These are phyloP conservation scores for Pouteria campechiana DNA, from an alignment of 179 eudicot genomes.

Conservation along the genomic window DNA sequence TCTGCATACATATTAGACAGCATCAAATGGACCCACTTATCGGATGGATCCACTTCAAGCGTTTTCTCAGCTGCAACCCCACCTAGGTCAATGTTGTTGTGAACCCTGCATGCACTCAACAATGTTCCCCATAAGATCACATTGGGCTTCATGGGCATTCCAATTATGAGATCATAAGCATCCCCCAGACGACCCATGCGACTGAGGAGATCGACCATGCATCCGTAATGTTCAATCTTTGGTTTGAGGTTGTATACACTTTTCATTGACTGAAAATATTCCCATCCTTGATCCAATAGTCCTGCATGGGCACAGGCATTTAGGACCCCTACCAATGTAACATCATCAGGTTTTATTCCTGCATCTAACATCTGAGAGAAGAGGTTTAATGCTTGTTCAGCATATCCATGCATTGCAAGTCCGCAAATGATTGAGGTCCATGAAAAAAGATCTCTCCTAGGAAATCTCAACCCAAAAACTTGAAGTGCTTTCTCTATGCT, in stretches of 20 bases:
- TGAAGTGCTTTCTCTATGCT: constrained; percentile 18
- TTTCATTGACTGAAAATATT: constrained; percentile 25
- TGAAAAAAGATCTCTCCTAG: constrained; percentile 23
- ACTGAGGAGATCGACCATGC: constrained; percentile 43
- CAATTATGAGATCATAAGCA: constrained; percentile 22
- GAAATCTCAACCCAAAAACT: constrained; percentile 16
- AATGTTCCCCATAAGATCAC: constrained; percentile 55
- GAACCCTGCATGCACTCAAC: constrained; percentile 43
- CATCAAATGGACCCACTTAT: constrained; percentile 41
- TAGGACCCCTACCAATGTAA: constrained; percentile 41
- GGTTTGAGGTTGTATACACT: constrained; percentile 26
- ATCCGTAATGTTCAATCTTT: constrained; percentile 39
- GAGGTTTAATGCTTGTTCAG: constrained; percentile 20
- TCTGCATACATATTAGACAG: constrained; percentile 48
- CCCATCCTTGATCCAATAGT: constrained; percentile 20
- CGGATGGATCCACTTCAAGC: constrained; percentile 50
- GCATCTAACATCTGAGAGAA: constrained; percentile 28
- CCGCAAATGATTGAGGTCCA: constrained; percentile 37
- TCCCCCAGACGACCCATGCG: constrained; percentile 23
- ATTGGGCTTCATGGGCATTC: constrained; percentile 39
- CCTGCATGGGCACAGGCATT: constrained; percentile 46
- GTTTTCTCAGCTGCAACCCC: constrained; percentile 36
- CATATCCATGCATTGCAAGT: constrained; percentile 29
- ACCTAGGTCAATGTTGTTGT: constrained; percentile 30
- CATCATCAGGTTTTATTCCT: constrained; percentile 21